phyloP scores from a whole-genome alignment of 345 rosid genomes.

The Citrus australasica region DNA sequence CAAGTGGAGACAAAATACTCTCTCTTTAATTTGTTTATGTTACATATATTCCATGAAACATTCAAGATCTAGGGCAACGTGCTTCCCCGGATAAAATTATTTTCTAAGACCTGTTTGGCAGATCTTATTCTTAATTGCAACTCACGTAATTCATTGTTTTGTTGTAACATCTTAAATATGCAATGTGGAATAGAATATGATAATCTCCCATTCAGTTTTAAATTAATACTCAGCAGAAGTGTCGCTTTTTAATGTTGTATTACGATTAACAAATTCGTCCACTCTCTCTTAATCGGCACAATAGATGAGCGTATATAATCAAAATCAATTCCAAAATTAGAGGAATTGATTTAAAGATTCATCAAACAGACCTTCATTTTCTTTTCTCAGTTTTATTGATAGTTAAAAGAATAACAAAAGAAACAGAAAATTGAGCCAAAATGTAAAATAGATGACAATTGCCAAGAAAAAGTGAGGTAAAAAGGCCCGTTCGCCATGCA shows the following conservation, averaged over 20 bases:
- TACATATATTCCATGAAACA: conserved; percentile 16
- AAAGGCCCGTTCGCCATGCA: neutral
- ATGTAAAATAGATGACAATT: neutral
- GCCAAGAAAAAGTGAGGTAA: neutral
- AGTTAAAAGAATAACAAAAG: neutral
- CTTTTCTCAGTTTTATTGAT: too few relatives aligned
- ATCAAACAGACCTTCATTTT: too few relatives aligned
- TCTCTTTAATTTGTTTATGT: neutral
- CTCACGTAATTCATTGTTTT: neutral
- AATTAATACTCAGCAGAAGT: too few relatives aligned
- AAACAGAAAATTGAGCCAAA: neutral
- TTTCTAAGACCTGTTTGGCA: neutral
- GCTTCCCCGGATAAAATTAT: neutral
- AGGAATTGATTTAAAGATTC: too few relatives aligned
- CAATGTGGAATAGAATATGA: neutral
- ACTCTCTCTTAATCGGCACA: too few relatives aligned
- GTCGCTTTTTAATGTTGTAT: too few relatives aligned
- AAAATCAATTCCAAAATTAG: too few relatives aligned
- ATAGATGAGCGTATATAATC: too few relatives aligned
- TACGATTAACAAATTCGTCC: too few relatives aligned
- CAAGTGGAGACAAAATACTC: conserved; percentile 14
- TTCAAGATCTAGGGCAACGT: neutral
- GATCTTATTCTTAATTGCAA: neutral
- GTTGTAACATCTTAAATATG: neutral
- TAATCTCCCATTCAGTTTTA: neutral